These are phyloP conservation scores for Monilinia vaccinii-corymbosi DNA, from an alignment of 2,329 filamentous ascomycete species.

Conservation along the genomic window DNA sequence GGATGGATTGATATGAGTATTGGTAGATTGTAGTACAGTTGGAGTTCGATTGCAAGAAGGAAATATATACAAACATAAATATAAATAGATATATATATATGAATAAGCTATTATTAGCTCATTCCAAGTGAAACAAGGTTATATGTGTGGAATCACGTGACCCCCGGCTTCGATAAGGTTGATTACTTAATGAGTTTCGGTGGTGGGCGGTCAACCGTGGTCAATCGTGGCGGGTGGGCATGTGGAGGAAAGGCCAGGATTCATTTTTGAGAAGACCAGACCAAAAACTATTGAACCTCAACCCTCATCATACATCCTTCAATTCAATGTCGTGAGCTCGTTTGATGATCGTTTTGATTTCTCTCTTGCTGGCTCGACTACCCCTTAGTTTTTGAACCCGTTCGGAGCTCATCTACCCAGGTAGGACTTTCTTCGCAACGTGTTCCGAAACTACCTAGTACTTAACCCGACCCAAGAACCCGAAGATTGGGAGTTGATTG, in stretches of 20 bases:
- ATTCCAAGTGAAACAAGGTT: no score
- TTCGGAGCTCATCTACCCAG: slow-evolving; percentile 8
- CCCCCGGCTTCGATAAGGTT: no score
- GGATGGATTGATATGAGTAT: not conserved
- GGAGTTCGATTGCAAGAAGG: no score
- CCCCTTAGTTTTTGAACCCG: not conserved
- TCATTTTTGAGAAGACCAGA: not conserved
- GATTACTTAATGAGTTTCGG: no score
- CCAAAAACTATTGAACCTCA: not conserved
- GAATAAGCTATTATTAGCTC: no score
- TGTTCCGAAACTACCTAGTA: slow-evolving; percentile 20
- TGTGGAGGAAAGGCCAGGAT: not conserved
- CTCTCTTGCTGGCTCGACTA: slow-evolving; percentile 12
- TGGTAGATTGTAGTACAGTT: no score
- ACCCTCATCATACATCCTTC: not conserved
- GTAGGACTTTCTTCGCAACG: slow-evolving; percentile 21
- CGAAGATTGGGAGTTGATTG: slow-evolving; percentile 11
- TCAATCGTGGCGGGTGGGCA: no score
- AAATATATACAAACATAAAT: no score
- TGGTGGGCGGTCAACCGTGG: not conserved
- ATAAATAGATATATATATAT: no score
- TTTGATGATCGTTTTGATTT: slow-evolving; percentile 8
- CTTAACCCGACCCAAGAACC: slow-evolving; percentile 9
- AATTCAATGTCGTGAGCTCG: slow-evolving; percentile 19
- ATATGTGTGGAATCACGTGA: no score